phyloP scores from a whole-genome alignment of 2,329 filamentous ascomycete species.

The Pleurostoma richardsiae region DNA sequence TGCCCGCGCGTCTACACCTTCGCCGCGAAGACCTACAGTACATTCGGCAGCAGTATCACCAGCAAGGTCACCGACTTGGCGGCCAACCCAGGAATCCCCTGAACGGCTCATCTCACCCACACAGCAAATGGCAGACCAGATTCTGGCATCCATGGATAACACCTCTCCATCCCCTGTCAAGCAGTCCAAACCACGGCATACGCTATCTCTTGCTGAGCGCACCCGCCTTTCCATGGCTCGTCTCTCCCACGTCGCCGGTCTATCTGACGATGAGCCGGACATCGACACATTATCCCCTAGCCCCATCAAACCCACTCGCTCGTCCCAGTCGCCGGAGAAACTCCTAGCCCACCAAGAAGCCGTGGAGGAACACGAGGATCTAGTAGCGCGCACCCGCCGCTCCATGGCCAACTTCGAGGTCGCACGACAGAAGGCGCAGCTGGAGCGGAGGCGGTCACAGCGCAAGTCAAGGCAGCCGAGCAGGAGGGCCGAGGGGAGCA shows the following conservation, averaged over 20 bases:
- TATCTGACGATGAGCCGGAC: slow-evolving; percentile 10
- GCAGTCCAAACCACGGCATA: slow-evolving; percentile 40
- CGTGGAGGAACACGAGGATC: slow-evolving; percentile 34
- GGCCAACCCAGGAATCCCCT: background rate
- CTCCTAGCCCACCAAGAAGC: slow-evolving; percentile 12
- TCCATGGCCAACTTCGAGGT: slow-evolving; percentile 61
- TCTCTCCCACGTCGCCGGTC: slow-evolving; percentile 31
- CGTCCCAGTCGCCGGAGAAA: background rate
- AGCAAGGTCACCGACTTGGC: too few species aligned
- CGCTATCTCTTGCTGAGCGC: slow-evolving; percentile 66
- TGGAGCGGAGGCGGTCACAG: slow-evolving; percentile 48
- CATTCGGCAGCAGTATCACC: too few species aligned
- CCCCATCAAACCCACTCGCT: background rate
- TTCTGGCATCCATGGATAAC: slow-evolving; percentile 48
- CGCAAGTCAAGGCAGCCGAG: slow-evolving; percentile 34
- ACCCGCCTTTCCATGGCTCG: slow-evolving; percentile 77
- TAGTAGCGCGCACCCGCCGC: slow-evolving; percentile 52
- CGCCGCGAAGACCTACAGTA: too few species aligned
- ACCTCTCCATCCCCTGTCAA: slow-evolving; percentile 55
- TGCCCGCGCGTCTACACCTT: too few species aligned
- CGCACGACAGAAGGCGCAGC: slow-evolving; percentile 53
- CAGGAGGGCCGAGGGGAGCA: slow-evolving; percentile 25
- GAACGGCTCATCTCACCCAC: slow-evolving; percentile 31
- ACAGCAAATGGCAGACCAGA: slow-evolving; percentile 49
- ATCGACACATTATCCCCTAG: background rate